Evolutionary conservation across 495 filamentous ascomycete genomes (phyloP).

Genomic region (Geoglossum glabrum): DNA sequence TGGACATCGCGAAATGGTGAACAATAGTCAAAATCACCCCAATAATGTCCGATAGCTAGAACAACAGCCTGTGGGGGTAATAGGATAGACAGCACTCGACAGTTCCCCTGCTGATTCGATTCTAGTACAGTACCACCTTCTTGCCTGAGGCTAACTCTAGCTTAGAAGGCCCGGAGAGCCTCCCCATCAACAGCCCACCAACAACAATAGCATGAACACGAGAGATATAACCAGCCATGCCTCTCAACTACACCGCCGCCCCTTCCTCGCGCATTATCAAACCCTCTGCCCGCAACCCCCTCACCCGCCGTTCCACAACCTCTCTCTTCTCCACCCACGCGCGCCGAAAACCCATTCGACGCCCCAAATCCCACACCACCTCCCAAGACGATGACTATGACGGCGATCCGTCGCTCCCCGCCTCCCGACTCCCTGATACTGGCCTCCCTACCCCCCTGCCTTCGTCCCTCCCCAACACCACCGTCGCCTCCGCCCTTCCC

Average conservation of each 20-base stretch:
- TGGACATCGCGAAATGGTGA: too few relatives aligned
- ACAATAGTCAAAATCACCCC: too few relatives aligned
- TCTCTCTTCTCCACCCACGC: conserved; percentile 32
- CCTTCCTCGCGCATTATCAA: conserved; percentile 18
- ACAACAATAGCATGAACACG: background rate
- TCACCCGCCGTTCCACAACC: conserved; percentile 14
- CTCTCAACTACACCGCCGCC: conserved; percentile 15
- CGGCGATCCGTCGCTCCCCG: background rate
- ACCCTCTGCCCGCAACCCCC: background rate
- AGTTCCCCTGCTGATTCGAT: too few relatives aligned
- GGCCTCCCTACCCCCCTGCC: conserved; percentile 32
- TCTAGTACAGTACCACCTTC: too few relatives aligned
- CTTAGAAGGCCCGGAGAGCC: too few relatives aligned
- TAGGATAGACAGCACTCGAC: too few relatives aligned
- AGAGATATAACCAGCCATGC: conserved; percentile 6
- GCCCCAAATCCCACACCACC: background rate
- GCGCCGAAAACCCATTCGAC: conserved; percentile 32
- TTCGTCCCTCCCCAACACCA: conserved; percentile 32
- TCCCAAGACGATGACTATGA: background rate
- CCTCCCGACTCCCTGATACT: conserved; percentile 22
- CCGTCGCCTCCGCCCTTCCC: conserved; percentile 42
- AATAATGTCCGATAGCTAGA: too few relatives aligned
- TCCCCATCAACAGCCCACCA: background rate
- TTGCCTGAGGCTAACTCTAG: too few relatives aligned
- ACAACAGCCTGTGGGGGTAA: too few relatives aligned